Base-by-base conservation (phyloP, 2,329 filamentous ascomycete species). In the Aspergillus brunneoviolaceus region DNA sequence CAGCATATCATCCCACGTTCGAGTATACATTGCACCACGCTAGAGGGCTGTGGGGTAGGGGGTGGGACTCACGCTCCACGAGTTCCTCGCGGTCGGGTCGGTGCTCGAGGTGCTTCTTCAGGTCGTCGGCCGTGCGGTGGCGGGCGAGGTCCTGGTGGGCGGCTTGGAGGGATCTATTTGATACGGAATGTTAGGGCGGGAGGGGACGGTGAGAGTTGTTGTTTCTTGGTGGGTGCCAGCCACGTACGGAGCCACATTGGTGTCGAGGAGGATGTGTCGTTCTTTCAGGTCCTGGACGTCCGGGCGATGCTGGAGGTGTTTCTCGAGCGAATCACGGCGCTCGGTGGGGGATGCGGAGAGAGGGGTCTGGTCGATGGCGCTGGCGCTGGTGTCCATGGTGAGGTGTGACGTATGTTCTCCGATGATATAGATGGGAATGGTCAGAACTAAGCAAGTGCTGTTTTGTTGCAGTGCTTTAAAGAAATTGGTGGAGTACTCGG, bases 81-180 rank as follows among this genome's bases (percentile, higher is more conserved):
- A 97, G 82, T 70, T 91, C 87, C 39, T 91, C 85, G 59, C 90
- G 87, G 23, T 92, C 85, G 4, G 87, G 85, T 16, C 88, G 78
- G 59, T 85, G 82, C 66, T 85, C 82, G 12, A 90, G 79, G 27
- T 85, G 82, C 74, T 87, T 88, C 76, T 86, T 88, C 64, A 90
- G 74, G 64, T 77, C 85, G 71, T 90, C 86, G 11, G 82, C 82
- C 16, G 84, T 82, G 59, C 82, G 81, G 72, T 89, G 86, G 64
- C 87, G 84, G 67, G 88, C 87, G 48, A 90, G 83, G 65, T 89
- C 87, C 49, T 82, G 81, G 55, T 83, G 82, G 58, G 80, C 80
- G 16, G 85, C 82, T 76, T 90, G 88, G 39, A 90, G 80, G 27
- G 86, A 81, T 54, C 85, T 87, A 57, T n/a, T 1, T 1, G 5